Base-by-base conservation (phyloP, 257 asterid species). In the Gentiana dahurica region DNA sequence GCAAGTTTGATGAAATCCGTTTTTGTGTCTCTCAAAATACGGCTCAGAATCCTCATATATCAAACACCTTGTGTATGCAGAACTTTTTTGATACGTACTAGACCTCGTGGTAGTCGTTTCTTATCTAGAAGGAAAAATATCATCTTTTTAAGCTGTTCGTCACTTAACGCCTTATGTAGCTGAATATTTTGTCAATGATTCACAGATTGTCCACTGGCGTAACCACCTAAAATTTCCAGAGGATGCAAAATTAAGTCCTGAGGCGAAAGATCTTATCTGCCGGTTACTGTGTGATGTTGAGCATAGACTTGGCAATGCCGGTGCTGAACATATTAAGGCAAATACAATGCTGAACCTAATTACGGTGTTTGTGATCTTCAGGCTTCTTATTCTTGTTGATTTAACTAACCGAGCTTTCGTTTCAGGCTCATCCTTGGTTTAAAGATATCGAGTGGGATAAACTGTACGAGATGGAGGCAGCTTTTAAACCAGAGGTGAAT, bases 131-230 rank as follows among this genome's bases (percentile, higher is more conserved):
- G 34, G 44, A 36, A 44, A 44, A 56, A 6, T 38, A 39, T 13
- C 35, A 24, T 24, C 24, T 24, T 24, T 24, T 24, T 24, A 24
- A 1, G 24, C 0, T 24, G 51, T 44, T 54, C 24, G 24, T 24
- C 24, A 24, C 24, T 24, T 24, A 24, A 24, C 24, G 0, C 24
- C 24, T 2, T 3, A 12, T 61, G 57, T 34, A 7, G 55, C 54
- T 62, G 50, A 36, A 37, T 55, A 33, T 33, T 50, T 34, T 64
- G 44, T 15, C 35, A 65, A 60, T 65, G 60, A 8, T 73, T 61
- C 53, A 57, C 94, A 92, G 94, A 92, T 92, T 71, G 99, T 92
- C 67, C 95, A 88, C 70, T 92, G 97, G 99, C 80, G 82, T 77
- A 80, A 88, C 79, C 94, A 92, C 77, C 83, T 85, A 62, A 79